These are phyloP conservation scores for Ophiostoma fasciatum DNA, from an alignment of 2,329 filamentous ascomycete genomes.

Conservation along the genomic window DNA sequence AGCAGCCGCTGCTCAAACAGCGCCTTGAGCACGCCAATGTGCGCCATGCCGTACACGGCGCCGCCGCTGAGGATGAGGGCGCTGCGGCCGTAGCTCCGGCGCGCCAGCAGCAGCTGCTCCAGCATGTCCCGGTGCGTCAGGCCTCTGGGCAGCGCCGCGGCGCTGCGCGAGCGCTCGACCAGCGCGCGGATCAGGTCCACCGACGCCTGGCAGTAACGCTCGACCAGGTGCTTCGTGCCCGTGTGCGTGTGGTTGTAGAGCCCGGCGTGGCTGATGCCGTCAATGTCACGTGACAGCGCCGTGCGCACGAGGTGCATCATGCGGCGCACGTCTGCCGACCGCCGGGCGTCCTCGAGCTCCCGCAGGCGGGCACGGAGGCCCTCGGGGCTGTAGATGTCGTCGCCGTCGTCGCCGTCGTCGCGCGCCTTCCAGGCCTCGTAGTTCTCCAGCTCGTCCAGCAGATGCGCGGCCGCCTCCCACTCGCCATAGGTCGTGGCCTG, in stretches of 20 bases:
- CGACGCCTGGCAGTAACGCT: constrained; percentile 71
- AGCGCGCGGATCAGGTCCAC: constrained; percentile 59
- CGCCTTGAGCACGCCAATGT: constrained; percentile 74
- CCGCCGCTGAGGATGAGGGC: constrained; percentile 73
- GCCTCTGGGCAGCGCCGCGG: constrained; percentile 30
- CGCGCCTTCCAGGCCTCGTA: constrained; percentile 63
- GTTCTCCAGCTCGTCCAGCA: constrained; percentile 66
- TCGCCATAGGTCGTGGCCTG: constrained; percentile 56
- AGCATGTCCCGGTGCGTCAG: constrained; percentile 45
- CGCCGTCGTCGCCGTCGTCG: constrained; percentile 36
- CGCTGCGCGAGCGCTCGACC: constrained; percentile 38
- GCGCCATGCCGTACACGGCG: constrained; percentile 82
- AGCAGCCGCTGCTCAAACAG: constrained; percentile 61
- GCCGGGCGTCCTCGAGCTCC: constrained; percentile 60
- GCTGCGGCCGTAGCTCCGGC: constrained; percentile 73
- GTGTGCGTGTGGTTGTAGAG: constrained; percentile 75
- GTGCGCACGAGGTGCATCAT: constrained; percentile 78
- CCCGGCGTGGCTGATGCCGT: constrained; percentile 69
- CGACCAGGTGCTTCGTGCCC: constrained; percentile 77
- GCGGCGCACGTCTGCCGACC: constrained; percentile 52
- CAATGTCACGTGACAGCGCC: constrained; percentile 63
- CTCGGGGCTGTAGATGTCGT: constrained; percentile 37
- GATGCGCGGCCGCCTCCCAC: constrained; percentile 61
- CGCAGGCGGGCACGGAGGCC: constrained; percentile 55
- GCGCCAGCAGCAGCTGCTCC: constrained; percentile 54